These are phyloP conservation scores for Pichia kudriavzevii DNA, from an alignment of 1,139 yeast genomes.

Conservation along the genomic window DNA sequence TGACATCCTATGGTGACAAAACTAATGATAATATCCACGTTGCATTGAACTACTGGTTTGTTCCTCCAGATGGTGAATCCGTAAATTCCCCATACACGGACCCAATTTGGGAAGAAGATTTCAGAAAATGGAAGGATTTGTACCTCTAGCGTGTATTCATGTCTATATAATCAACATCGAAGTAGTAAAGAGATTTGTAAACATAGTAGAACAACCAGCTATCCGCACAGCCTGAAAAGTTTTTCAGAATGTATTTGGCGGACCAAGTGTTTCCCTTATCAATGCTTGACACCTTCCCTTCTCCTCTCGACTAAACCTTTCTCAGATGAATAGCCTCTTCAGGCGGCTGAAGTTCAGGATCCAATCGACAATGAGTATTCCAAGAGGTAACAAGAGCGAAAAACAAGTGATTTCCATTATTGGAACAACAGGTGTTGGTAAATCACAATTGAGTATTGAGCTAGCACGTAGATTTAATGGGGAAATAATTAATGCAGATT, in stretches of 20 bases:
- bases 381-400: too few relatives aligned
- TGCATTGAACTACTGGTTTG: conserved; percentile 69
- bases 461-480: conserved; percentile 74
- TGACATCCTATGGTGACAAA: conserved; percentile 49
- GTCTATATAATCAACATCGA: too few relatives aligned
- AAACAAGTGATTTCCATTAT: conserved; percentile 27
- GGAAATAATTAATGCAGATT: conserved; percentile 90
- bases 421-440: conserved; percentile 98
- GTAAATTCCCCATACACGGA: conserved; percentile 32
- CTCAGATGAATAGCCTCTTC: too few relatives aligned
- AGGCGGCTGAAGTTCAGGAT: too few relatives aligned
- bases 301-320: too few relatives aligned
- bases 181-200: too few relatives aligned
- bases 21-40: conserved; percentile 36
- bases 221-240: conserved; percentile 32
- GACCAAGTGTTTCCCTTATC: too few relatives aligned
- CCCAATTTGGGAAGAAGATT: conserved; percentile 22
- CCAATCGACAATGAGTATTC: too few relatives aligned
- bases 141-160: too few relatives aligned
- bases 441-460: conserved; percentile 79
- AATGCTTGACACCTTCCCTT: too few relatives aligned
- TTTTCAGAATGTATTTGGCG: conserved; percentile 1
- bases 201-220: conserved; percentile 24
- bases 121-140: conserved; percentile 3
- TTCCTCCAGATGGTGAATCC: conserved; percentile 45